Evolutionary conservation across 73 alveolate species (phyloP), one percentile per base, ranked within the genome.

Genomic region (Paramecium caudatum): DNA sequence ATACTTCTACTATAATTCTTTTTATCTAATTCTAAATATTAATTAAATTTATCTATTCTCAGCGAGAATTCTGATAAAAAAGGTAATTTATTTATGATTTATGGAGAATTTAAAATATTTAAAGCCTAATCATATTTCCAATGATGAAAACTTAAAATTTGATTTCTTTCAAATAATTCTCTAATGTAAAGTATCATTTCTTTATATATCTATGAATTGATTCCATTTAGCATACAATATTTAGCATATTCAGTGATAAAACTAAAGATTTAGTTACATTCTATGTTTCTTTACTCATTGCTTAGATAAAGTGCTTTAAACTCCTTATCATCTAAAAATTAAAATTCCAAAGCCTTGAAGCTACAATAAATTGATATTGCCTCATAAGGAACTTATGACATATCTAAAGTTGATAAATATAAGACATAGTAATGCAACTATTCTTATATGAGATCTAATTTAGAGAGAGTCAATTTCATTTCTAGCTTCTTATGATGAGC

Each of bases 11-110:
- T 0, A 5, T 36, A 45, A n/a, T 39, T 0, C 2, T 30, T 23
- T 23, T 74, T 74, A 21, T 74, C 88, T 6, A 41, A 34, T 74
- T 41, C 70, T 41, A 74, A 41, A 37, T 41, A 74, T 74, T 74
- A 7, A 74, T 74, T 74, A 21, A 74, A 74, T 16, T 41, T 74
- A 8, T 74, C 27, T 8, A 74, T 37, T 45, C 68, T 74, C 7
- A 8, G 4, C 21, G 62, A 23, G 43, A 74, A 74, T 5, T 21
- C 17, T 37, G 47, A 39, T 8, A 74, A 27, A 6, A 74, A 4
- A 0, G 88, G 88, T 16, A 74, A 0, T 3, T 39, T 23, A 39
- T 21, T 74, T 17, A 34, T 74, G 5, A 37, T 41, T 17, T 39
- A 8, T 32, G 32, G 19, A 23, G 70, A 9, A 8, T 5, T 16